Percentiles rank a stretch among this genome's conserved stretches.
phyloP scores from a whole-genome alignment of 345 rosid species.

The Cardamine occulta region DNA sequence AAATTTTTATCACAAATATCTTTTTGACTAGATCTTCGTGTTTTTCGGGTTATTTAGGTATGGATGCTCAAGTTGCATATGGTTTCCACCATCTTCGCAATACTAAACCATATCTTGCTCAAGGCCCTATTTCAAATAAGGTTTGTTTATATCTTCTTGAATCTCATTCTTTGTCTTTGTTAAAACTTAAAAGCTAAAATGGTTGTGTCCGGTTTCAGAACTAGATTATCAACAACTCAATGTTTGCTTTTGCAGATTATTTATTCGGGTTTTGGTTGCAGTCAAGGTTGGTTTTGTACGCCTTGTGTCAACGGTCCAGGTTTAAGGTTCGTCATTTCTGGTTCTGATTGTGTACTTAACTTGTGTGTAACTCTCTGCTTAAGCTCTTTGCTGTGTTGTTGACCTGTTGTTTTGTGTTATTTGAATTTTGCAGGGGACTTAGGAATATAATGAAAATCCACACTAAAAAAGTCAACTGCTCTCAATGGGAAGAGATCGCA shows the following conservation, averaged over 20 bases:
- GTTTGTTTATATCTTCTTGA: slow-evolving; percentile 43
- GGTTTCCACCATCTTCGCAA: slow-evolving; percentile 96
- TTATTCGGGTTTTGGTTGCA: slow-evolving; percentile 90
- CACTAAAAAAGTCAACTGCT: slow-evolving; percentile 71
- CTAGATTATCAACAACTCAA: background rate
- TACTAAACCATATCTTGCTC: slow-evolving; percentile 94
- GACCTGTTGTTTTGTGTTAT: background rate
- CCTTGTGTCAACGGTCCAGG: slow-evolving; percentile 90
- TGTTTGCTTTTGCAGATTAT: slow-evolving; percentile 59
- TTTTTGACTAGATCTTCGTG: background rate
- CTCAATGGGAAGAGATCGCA: slow-evolving; percentile 83
- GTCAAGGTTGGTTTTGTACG: slow-evolving; percentile 97
- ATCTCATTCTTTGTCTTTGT: slow-evolving; percentile 9
- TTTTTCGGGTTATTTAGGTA: slow-evolving; percentile 56
- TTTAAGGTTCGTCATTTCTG: slow-evolving; percentile 60
- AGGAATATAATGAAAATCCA: slow-evolving; percentile 80
- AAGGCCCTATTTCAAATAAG: slow-evolving; percentile 96
- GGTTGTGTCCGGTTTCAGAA: background rate
- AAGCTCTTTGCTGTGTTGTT: slow-evolving; percentile 1
- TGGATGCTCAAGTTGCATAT: slow-evolving; percentile 99
- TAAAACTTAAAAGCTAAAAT: background rate
- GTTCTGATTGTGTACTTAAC: slow-evolving; percentile 4
- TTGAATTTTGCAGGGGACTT: slow-evolving; percentile 66
- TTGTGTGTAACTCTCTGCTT: background rate
- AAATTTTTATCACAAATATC: background rate